A percentile compares a stretch with the other conserved stretches of the same genome.
Conservation (phyloP, 208 protist species). For the Balamuthia mandrillaris region DNA sequence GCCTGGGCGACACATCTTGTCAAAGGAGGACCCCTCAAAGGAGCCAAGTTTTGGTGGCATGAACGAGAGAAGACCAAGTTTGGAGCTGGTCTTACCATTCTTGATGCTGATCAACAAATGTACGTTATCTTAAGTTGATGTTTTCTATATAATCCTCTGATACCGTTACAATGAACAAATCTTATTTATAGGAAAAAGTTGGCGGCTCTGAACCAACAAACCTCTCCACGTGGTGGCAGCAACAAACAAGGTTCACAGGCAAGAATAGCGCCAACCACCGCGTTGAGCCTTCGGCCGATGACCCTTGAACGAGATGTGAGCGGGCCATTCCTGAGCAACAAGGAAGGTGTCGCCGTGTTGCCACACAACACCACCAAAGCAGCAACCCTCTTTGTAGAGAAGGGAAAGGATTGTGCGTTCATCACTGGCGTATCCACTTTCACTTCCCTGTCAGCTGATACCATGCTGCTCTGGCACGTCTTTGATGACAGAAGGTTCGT, state of each 20-base stretch:
- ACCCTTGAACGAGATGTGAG: neutral
- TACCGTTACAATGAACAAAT: no score
- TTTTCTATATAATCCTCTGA: no score
- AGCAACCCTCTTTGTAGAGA: neutral
- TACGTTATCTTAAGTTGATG: no score
- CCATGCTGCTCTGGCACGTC: constrained; percentile 20
- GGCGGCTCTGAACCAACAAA: neutral
- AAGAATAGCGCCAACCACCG: constrained; percentile 21
- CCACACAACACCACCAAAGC: neutral
- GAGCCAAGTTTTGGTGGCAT: constrained; percentile 24
- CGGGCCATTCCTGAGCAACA: neutral
- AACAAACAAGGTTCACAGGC: neutral
- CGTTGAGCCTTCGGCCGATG: no score
- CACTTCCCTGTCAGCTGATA: neutral
- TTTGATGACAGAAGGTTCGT: constrained; percentile 27
- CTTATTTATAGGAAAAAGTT: neutral
- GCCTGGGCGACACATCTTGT: constrained; percentile 24
- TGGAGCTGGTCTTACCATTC: neutral
- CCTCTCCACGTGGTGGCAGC: neutral
- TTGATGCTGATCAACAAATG: neutral
- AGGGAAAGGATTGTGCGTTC: constrained; percentile 36
- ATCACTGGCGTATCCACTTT: constrained; percentile 3
- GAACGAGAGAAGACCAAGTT: constrained; percentile 24
- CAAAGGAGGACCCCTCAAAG: constrained; percentile 23
- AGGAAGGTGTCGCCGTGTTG: constrained; percentile 12